Evolutionary conservation across 192 early-diverging fungal genomes (phyloP), one percentile per base, ranked within the genome.

Genomic region (Dissophora ornata): DNA sequence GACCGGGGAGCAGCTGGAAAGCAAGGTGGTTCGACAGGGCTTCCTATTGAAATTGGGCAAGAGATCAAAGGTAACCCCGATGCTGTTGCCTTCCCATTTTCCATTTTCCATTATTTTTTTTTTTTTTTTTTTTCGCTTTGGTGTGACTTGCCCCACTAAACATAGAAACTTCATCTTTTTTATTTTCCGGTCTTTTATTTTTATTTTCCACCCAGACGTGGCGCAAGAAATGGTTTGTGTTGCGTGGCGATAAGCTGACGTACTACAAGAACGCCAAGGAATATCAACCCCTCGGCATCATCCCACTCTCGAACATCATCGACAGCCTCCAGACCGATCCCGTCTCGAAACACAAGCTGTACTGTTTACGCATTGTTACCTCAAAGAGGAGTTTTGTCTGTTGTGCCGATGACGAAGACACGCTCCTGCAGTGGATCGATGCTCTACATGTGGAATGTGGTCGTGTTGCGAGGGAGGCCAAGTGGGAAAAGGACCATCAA

Each of bases 141-240:
- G 25, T n/a, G n/a, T n/a, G n/a, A n/a, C n/a, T n/a, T n/a, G n/a
- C n/a, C n/a, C n/a, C n/a, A n/a, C n/a, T n/a, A n/a, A n/a, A n/a
- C n/a, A n/a, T n/a, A n/a, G n/a, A n/a, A n/a, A n/a, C n/a, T n/a
- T n/a, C n/a, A 15, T 26, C 4, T 33, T n/a, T 1, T 18, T 24
- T 1, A 21, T n/a, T n/a, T n/a, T n/a, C n/a, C 41, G 45, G 32
- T 6, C 6, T 13, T 6, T 38, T 38, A n/a, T 40, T 58, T 52
- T 41, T 50, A 38, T 53, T 19, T 25, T 52, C 5, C 45, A 18
- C 53, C 6, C 36, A 82, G 81, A 84, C 71, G 21, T 89, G 88
- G 88, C 81, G 82, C 52, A 89, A 86, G 55, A 81, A 87, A 47
- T 89, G 85, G 88, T 89, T 89, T 74, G 88, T 88, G 8, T 61